Base-by-base conservation (phyloP, 1,284 basidiomycete species). In the Anthracocystis walkeri region DNA sequence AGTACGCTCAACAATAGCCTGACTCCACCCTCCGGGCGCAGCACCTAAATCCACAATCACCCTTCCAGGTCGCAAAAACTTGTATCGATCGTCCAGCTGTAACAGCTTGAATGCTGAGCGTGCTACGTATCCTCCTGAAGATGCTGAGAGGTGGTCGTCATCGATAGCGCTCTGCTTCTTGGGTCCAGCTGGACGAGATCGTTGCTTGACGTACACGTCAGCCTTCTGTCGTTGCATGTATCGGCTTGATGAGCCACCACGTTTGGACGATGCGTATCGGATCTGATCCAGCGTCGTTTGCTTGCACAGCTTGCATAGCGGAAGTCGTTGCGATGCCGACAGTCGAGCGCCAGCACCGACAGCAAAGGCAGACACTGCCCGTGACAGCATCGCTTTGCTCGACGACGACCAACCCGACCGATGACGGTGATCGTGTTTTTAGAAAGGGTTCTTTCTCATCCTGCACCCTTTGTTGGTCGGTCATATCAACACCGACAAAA, bases 1-100 rank as follows among this genome's bases (percentile, higher is more conserved):
- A 11, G 55, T 59, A 0, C 72, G 64, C 55, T 71, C 64, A 8
- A 71, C 50, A 14, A 79, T 72, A 7, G 77, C 79, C 40, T 82
- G 81, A 48, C 71, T 77, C 81, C 81, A 82, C 7, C 81, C 81
- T 7, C 81, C 81, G 2, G 81, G 81, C 1, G 81, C 81, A 31
- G 81, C 81, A 5, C 81, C 81, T 25, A 82, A 64, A 31, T 82
- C 81, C 6, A 81, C 78, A 25, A 82, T 67, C 41, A 76, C 67
- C 4, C 75, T 56, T 2, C 72, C 66, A 2, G 72, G 59, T 6
- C 58, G 57, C 27, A 82, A 38, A 21, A 82, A 69, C n/a, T 53
- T 60, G 64, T 80, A 79, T 16, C 72, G 71, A 45, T 74, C 60
- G 46, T 73, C 72, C 18, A 82, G 58, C 53, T 82, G 78, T 7